A percentile compares a stretch with the other conserved stretches of the same genome.
phyloP scores from a whole-genome alignment of 768 basidiomycete genomes.

The Cystobasidiopsis lactophilus region DNA sequence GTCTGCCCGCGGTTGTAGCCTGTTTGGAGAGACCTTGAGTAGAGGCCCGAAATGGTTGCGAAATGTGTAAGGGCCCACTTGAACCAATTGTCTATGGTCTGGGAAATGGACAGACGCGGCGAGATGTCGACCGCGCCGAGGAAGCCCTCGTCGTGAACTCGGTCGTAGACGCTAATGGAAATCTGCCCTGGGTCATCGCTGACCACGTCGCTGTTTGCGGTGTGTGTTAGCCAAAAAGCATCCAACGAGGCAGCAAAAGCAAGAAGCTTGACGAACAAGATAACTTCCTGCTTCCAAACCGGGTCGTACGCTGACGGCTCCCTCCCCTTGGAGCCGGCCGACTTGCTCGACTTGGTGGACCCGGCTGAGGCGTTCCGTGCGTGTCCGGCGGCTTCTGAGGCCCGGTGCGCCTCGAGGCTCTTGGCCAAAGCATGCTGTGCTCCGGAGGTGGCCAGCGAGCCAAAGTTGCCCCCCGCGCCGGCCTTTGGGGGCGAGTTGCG shows the following conservation, averaged over 20 bases:
- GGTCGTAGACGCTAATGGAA: constrained; percentile 77
- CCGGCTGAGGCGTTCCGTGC: not conserved
- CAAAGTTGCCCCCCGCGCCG: not conserved
- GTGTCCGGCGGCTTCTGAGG: not conserved
- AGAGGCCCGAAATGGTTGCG: not conserved
- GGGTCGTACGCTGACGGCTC: constrained; percentile 39
- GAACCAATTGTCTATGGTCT: constrained; percentile 92
- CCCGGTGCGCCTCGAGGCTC: not conserved
- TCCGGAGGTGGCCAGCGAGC: not conserved
- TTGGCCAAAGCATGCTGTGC: constrained; percentile 1
- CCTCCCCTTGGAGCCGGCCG: not conserved
- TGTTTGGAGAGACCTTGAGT: not conserved
- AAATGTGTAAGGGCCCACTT: constrained; percentile 33
- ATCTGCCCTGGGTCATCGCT: constrained; percentile 86
- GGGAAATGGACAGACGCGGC: constrained; percentile 34
- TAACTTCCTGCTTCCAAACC: constrained; percentile 96
- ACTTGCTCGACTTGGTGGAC: not conserved
- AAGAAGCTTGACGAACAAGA: constrained; percentile 48
- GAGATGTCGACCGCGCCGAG: constrained; percentile 78
- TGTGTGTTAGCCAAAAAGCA: not conserved
- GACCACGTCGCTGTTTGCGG: not conserved
- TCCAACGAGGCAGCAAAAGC: not conserved
- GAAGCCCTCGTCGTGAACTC: constrained; percentile 58
- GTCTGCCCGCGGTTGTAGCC: constrained; percentile 22
- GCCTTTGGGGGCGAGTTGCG: not conserved